phyloP scores from a whole-genome alignment of 1,284 basidiomycete genomes.

The Ustilago xerochloae region DNA sequence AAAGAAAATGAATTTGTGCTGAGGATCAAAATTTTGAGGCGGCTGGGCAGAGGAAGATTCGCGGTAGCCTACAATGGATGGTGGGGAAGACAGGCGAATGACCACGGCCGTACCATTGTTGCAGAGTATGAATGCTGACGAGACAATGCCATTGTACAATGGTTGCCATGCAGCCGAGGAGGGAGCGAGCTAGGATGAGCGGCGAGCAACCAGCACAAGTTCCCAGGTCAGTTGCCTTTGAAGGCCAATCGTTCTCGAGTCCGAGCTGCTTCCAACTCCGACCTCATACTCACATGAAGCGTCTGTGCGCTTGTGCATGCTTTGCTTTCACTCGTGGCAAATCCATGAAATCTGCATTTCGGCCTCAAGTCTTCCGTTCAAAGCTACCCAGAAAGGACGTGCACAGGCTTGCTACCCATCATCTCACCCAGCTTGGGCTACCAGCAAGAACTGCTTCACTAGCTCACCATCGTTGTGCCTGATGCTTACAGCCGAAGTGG shows the following conservation, averaged over 20 bases:
- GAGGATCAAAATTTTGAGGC: background rate
- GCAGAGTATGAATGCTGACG: too few relatives aligned
- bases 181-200: slow-evolving; percentile 3
- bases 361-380: slow-evolving; percentile 22
- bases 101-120: too few relatives aligned
- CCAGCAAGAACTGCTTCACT: background rate
- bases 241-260: slow-evolving; percentile 2
- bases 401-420: background rate
- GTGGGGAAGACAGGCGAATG: too few relatives aligned
- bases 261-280: slow-evolving; percentile 48
- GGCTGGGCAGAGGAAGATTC: too few relatives aligned
- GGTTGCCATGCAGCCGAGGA: background rate
- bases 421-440: background rate
- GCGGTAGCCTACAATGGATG: too few relatives aligned
- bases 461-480: too few relatives aligned
- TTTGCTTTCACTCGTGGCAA: slow-evolving; percentile 12
- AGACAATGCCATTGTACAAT: background rate
- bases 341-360: slow-evolving; percentile 20
- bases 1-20: background rate
- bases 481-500: too few relatives aligned
- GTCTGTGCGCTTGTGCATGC: slow-evolving; percentile 7
- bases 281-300: background rate
- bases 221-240: slow-evolving; percentile 17
- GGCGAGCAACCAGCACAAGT: background rate
- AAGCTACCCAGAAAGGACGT: background rate